These are phyloP conservation scores for Akanthomyces lecanii DNA, from an alignment of 2,329 filamentous ascomycete species.

Conservation along the genomic window DNA sequence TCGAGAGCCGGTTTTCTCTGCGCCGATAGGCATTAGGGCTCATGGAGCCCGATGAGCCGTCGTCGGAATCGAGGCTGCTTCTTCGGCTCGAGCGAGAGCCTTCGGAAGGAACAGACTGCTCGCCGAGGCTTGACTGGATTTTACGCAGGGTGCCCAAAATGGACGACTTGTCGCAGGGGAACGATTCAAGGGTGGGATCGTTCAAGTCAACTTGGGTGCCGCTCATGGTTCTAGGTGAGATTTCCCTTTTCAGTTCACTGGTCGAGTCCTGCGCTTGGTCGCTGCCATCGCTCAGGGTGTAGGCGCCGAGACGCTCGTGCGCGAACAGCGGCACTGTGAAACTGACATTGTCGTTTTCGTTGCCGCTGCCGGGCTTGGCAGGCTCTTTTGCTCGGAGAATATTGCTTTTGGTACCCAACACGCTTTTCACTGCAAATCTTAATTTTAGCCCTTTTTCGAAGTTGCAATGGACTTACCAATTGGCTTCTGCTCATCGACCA, in stretches of 20 bases:
- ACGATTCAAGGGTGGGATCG: conserved; percentile 46
- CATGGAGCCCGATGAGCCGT: conserved; percentile 35
- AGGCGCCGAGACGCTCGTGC: conserved; percentile 44
- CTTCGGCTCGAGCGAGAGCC: conserved; percentile 18
- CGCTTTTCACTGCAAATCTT: conserved; percentile 12
- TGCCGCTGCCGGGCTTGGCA: conserved; percentile 15
- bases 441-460: not conserved
- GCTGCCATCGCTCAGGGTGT: conserved; percentile 31
- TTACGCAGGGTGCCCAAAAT: conserved; percentile 44
- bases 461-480: conserved; percentile 45
- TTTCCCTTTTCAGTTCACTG: conserved; percentile 18
- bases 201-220: conserved; percentile 32
- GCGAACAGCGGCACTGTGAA: conserved; percentile 36
- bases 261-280: conserved; percentile 24
- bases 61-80: conserved; percentile 34
- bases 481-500: conserved; percentile 58
- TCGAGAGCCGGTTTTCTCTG: conserved; percentile 31
- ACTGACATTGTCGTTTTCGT: conserved; percentile 25
- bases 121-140: conserved; percentile 41
- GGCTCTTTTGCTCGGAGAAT: conserved; percentile 13
- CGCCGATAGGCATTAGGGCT: conserved; percentile 32
- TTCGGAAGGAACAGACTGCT: conserved; percentile 36
- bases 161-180: conserved; percentile 42
- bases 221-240: conserved; percentile 15
- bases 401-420: conserved; percentile 8